Base-by-base conservation (phyloP, 441 rosid genomes). In the Macaranga tanarius region DNA sequence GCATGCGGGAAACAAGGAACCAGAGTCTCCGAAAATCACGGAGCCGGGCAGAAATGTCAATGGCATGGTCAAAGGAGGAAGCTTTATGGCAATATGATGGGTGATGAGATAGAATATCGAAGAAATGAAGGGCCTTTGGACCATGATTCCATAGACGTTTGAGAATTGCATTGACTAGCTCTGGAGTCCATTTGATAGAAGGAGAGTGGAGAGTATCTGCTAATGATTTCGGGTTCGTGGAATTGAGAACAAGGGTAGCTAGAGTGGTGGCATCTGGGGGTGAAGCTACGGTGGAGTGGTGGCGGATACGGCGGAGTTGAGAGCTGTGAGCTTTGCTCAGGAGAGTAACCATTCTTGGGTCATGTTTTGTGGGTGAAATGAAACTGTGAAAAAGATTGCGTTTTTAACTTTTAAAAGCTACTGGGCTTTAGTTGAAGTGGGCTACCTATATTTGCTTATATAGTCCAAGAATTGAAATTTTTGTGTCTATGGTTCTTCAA, bases 81-180 rank as follows among this genome's bases (percentile, higher is more conserved):
- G 82, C 56, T 54, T 81, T 77, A 81, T 85, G 97, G 72, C 65
- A 16, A 68, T 89, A 89, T 16, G 66, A 65, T 50, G 86, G 92
- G 67, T 84, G 95, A 74, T 42, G 87, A 59, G 51, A 76, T 69
- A 94, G 86, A 76, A 86, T 65, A 62, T 73, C 79, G 85, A 92
- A 94, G 88, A 92, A 90, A 25, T 86, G 83, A 42, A 92, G 89
- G 58, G 99, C 97, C 79, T 86, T 94, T 0, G 90, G 92, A 65
- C 92, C 97, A 76, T 92, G 94, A 72, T 92, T 87, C 99, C 97
- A 94, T 42, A 92, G 87, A 48, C 83, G 89, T 44, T 92, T 94
- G 67, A 92, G 85, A 71, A 86, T 74, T 10, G 86, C 55, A 83
- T 92, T 81, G 31, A 92, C 97, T 31, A 92, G 85, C 28, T 83